Percentiles rank a stretch among this genome's conserved stretches.
Evolutionary conservation across 108 stramenopile species (phyloP).

Genomic region (Asterionellopsis glacialis): DNA sequence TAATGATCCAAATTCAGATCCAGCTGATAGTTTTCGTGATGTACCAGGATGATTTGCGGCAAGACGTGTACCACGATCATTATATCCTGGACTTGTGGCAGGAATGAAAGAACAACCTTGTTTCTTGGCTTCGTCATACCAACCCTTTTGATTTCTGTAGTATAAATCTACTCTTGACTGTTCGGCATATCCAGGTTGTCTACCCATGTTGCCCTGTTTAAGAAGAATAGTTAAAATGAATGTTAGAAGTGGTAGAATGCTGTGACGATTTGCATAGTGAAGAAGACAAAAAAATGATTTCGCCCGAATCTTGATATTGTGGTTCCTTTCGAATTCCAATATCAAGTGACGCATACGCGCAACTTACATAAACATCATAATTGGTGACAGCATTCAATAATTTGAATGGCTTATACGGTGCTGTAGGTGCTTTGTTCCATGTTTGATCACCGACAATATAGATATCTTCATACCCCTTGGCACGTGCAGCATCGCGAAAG

Average conservation of each 20-base stretch:
- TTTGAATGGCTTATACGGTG: conserved; percentile 1
- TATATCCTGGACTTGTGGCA: conserved; percentile 19
- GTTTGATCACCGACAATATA: conserved; percentile 39
- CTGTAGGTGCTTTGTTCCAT: conserved; percentile 19
- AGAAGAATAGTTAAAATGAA: conserved; percentile 4
- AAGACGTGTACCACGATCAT: conserved; percentile 13
- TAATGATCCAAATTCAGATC: conserved; percentile 2
- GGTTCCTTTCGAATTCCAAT: no score
- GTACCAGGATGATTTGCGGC: neutral
- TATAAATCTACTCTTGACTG: conserved; percentile 3
- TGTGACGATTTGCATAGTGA: no score
- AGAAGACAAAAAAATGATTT: no score
- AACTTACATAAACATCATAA: conserved; percentile 24
- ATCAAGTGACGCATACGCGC: conserved; percentile 17
- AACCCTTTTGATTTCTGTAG: conserved; percentile 19
- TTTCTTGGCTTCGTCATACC: conserved; percentile 19
- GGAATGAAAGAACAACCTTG: conserved; percentile 16
- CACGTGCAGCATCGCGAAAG: conserved; percentile 14
- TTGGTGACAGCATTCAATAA: conserved; percentile 38
- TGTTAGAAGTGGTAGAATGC: neutral
- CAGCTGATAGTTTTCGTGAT: conserved; percentile 6
- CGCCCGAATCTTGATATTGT: no score
- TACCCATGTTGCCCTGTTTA: conserved; percentile 8
- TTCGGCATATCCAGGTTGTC: conserved; percentile 7
- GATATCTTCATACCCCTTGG: neutral